These are phyloP conservation scores for Claviceps cyperi DNA, from an alignment of 2,329 filamentous ascomycete species.

Conservation along the genomic window DNA sequence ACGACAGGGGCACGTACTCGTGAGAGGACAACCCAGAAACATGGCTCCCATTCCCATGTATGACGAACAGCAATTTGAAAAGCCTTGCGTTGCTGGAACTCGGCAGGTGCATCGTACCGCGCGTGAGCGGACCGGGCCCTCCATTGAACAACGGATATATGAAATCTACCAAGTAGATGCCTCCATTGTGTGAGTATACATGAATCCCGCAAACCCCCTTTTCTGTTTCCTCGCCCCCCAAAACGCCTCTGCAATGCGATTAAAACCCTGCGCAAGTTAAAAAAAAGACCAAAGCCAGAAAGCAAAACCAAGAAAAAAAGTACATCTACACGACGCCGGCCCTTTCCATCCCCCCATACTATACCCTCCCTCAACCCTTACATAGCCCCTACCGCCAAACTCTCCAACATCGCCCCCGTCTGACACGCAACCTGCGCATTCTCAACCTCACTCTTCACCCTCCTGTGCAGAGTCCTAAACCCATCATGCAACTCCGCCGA, in stretches of 20 bases:
- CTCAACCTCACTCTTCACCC: slow-evolving; percentile 66
- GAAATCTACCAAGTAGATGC: not conserved
- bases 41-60: too few relatives aligned
- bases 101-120: too few relatives aligned
- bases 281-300: not conserved
- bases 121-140: too few relatives aligned
- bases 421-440: slow-evolving; percentile 69
- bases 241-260: slow-evolving; percentile 7
- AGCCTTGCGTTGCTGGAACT: too few relatives aligned
- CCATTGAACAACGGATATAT: not conserved
- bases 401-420: slow-evolving; percentile 79
- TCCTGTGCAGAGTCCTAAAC: slow-evolving; percentile 52
- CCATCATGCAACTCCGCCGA: slow-evolving; percentile 58
- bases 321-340: not conserved
- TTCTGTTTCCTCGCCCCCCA: not conserved
- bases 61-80: too few relatives aligned
- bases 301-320: not conserved
- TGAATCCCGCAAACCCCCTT: not conserved
- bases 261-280: not conserved
- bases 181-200: not conserved
- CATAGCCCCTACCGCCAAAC: slow-evolving; percentile 27
- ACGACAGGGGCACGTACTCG: too few relatives aligned
- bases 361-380: not conserved
- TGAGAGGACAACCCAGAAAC: too few relatives aligned
- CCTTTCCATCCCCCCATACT: not conserved